Evolutionary conservation across 495 filamentous ascomycete genomes (phyloP).

Genomic region (Xylaria longipes): DNA sequence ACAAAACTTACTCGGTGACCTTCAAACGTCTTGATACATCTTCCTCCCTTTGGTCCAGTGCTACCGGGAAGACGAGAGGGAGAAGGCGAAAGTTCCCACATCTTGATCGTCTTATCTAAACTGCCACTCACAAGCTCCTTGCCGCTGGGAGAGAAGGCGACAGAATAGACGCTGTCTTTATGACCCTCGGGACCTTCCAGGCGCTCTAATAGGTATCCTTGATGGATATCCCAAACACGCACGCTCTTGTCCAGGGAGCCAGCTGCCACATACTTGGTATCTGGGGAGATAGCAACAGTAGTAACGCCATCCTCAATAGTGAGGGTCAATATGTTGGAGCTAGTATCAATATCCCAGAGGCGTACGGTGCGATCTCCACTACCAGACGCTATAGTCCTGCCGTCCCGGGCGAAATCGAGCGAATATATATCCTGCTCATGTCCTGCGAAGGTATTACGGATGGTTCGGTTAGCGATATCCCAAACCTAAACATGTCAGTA

Average conservation of each 20-base stretch:
- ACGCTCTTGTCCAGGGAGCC: constrained; percentile 92
- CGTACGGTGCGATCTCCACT: constrained; percentile 88
- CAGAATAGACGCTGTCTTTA: constrained; percentile 91
- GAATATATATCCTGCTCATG: constrained; percentile 96
- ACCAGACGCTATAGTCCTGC: constrained; percentile 86
- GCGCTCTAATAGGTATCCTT: constrained; percentile 81
- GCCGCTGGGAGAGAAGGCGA: constrained; percentile 88
- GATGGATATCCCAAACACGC: constrained; percentile 83
- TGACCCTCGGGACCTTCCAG: constrained; percentile 87
- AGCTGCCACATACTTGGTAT: constrained; percentile 83
- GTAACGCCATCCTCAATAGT: constrained; percentile 91
- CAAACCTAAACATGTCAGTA: constrained; percentile 68
- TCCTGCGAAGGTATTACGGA: constrained; percentile 81
- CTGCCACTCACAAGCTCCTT: constrained; percentile 87
- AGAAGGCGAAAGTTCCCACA: constrained; percentile 84
- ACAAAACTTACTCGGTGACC: constrained; percentile 76
- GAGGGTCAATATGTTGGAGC: constrained; percentile 74
- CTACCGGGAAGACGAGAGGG: constrained; percentile 69
- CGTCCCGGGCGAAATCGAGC: constrained; percentile 87
- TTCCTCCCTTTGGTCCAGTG: constrained; percentile 72
- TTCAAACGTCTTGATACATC: constrained; percentile 88
- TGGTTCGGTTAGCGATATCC: constrained; percentile 78
- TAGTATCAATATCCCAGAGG: constrained; percentile 84
- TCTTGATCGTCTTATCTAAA: constrained; percentile 94
- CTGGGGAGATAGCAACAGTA: constrained; percentile 89